phyloP scores from a whole-genome alignment of 495 filamentous ascomycete species.

The Neurospora sp. region DNA sequence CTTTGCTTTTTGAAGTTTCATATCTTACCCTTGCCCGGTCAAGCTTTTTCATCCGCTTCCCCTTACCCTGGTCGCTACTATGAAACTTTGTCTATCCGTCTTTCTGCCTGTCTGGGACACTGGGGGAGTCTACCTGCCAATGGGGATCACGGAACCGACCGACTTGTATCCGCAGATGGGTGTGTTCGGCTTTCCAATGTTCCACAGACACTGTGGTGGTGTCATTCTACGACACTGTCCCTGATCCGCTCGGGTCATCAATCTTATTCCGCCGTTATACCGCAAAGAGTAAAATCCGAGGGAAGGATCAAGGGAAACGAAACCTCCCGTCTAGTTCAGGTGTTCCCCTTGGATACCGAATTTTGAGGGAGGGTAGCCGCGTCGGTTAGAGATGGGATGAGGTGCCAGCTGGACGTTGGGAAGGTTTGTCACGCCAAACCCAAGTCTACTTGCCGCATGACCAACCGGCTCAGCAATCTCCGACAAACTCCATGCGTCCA shows the following conservation, averaged over 20 bases:
- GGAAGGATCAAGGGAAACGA: neutral
- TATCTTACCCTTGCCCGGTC: neutral
- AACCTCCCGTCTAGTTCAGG: neutral
- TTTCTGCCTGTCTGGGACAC: neutral
- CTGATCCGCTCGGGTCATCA: neutral
- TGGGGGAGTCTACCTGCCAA: neutral
- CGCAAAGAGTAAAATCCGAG: neutral
- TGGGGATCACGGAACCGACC: neutral
- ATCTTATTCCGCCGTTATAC: neutral
- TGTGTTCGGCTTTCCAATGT: neutral
- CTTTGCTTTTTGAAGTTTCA: neutral
- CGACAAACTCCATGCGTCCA: neutral
- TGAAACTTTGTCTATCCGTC: neutral
- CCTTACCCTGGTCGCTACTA: neutral
- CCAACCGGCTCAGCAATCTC: neutral
- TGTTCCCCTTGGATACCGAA: neutral
- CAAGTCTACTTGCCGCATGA: neutral
- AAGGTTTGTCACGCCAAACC: neutral
- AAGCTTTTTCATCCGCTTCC: neutral
- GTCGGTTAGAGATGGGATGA: neutral
- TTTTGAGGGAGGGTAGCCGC: neutral
- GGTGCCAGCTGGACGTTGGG: neutral
- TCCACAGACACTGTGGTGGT: neutral
- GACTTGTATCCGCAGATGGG: neutral
- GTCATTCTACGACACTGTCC: neutral